Percentiles rank a stretch among this genome's conserved stretches.
phyloP scores from a whole-genome alignment of 306 rosid species.

The Psophocarpus tetragonolobus region DNA sequence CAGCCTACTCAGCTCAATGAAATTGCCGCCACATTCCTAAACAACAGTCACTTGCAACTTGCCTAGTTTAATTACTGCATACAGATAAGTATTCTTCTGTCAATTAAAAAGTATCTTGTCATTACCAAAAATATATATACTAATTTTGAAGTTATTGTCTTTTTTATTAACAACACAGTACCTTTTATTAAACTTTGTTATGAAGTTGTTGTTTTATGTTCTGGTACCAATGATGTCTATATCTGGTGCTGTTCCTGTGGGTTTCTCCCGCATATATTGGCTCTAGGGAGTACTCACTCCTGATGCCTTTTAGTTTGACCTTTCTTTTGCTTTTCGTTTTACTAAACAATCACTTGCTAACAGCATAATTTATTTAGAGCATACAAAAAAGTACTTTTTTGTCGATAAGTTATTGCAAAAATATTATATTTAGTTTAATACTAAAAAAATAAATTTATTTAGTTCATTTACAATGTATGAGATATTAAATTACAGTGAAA shows the following conservation, averaged over 20 bases:
- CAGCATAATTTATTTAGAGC: not conserved
- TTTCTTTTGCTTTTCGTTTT: not conserved
- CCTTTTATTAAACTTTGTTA: not conserved
- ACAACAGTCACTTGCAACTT: slow-evolving; percentile 20
- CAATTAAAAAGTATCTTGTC: not conserved
- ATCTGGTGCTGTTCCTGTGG: not conserved
- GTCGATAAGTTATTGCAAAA: not conserved
- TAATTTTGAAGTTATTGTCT: not conserved
- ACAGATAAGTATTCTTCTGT: not conserved
- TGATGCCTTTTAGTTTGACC: not conserved
- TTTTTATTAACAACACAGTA: slow-evolving; percentile 1
- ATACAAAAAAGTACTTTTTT: not conserved
- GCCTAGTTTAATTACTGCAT: not conserved
- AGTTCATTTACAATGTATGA: not conserved
- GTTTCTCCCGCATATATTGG: not conserved
- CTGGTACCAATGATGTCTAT: not conserved
- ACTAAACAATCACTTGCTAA: not conserved
- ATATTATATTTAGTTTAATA: not conserved
- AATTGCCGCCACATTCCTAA: slow-evolving; percentile 2
- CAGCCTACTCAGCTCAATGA: slow-evolving; percentile 11
- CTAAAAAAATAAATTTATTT: not conserved
- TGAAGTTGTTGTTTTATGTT: not conserved
- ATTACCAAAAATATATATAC: too few relatives aligned
- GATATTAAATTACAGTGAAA: too few relatives aligned
- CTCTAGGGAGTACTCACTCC: not conserved